These are phyloP conservation scores for Sarocladiaceae sp. DNA, from an alignment of 2,329 filamentous ascomycete species.

Conservation along the genomic window DNA sequence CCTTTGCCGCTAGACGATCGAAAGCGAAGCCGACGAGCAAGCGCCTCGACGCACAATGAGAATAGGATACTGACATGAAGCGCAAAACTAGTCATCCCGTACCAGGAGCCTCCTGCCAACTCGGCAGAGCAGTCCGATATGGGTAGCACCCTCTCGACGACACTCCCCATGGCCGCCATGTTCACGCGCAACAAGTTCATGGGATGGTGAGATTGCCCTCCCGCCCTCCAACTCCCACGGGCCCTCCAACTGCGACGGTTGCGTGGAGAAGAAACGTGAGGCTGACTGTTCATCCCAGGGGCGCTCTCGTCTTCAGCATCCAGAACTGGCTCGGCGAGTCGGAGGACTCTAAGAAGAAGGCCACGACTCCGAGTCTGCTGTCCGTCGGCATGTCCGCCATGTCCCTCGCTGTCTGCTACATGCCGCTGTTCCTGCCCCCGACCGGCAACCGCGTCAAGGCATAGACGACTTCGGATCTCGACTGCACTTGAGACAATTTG, in stretches of 20 bases:
- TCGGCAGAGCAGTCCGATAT: slow-evolving; percentile 63
- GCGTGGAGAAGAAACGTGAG: slow-evolving; percentile 4
- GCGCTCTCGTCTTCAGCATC: slow-evolving; percentile 65
- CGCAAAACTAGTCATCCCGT: slow-evolving; percentile 82
- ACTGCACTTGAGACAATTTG: no score
- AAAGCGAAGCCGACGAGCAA: no score
- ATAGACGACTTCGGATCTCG: no score
- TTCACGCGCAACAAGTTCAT: slow-evolving; percentile 84
- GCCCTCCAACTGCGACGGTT: not conserved
- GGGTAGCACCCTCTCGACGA: slow-evolving; percentile 64
- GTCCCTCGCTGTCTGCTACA: slow-evolving; percentile 47
- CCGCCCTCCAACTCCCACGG: not conserved
- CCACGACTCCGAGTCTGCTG: slow-evolving; percentile 62
- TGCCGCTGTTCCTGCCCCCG: slow-evolving; percentile 44
- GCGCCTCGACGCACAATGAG: no score
- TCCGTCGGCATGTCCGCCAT: slow-evolving; percentile 72
- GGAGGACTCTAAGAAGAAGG: slow-evolving; percentile 56
- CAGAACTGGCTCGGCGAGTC: slow-evolving; percentile 75
- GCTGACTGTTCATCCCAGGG: slow-evolving; percentile 38
- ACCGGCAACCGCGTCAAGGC: slow-evolving; percentile 15
- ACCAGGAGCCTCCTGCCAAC: slow-evolving; percentile 63
- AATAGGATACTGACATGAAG: no score
- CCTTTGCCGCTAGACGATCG: slow-evolving; percentile 1
- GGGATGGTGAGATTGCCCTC: slow-evolving; percentile 49
- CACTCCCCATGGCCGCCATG: slow-evolving; percentile 92